Conservation (phyloP, 2,329 filamentous ascomycete species). For the Colletotrichum ledebouriae region DNA sequence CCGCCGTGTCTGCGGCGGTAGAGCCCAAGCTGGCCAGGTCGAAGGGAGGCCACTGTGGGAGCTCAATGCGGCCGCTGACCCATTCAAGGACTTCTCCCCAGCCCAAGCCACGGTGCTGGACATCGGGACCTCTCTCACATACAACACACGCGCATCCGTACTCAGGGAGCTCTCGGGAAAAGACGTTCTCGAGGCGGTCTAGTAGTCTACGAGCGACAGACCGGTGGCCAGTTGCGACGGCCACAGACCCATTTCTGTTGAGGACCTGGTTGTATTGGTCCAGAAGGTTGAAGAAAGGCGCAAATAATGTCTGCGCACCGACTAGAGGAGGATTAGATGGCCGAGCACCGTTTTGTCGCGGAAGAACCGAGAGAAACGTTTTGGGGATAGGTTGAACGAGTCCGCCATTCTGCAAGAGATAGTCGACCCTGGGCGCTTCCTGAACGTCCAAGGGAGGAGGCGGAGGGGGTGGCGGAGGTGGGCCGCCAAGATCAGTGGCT, state of each 20-base stretch:
- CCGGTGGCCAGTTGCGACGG: conserved; percentile 94
- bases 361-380: conserved; percentile 76
- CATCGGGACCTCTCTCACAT: conserved; percentile 74
- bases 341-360: conserved; percentile 67
- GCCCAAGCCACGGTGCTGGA: conserved; percentile 78
- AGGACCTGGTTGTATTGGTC: conserved; percentile 90
- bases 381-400: conserved; percentile 79
- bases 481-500: conserved; percentile 57
- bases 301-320: conserved; percentile 81
- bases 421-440: conserved; percentile 87
- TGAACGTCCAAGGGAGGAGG: conserved; percentile 79
- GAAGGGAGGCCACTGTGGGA: conserved; percentile 92
- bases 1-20: conserved; percentile 71
- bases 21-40: conserved; percentile 74
- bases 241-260: conserved; percentile 86
- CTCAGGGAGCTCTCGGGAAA: conserved; percentile 89
- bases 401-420: conserved; percentile 90
- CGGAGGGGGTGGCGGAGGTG: conserved; percentile 75
- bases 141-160: conserved; percentile 90
- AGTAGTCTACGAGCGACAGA: conserved; percentile 92
- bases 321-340: conserved; percentile 74
- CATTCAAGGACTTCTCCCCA: conserved; percentile 97
- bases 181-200: conserved; percentile 93
- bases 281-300: conserved; percentile 84
- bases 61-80: conserved; percentile 87